Conservation (phyloP, 1,284 basidiomycete species). For the Tranzscheliella williamsii region DNA sequence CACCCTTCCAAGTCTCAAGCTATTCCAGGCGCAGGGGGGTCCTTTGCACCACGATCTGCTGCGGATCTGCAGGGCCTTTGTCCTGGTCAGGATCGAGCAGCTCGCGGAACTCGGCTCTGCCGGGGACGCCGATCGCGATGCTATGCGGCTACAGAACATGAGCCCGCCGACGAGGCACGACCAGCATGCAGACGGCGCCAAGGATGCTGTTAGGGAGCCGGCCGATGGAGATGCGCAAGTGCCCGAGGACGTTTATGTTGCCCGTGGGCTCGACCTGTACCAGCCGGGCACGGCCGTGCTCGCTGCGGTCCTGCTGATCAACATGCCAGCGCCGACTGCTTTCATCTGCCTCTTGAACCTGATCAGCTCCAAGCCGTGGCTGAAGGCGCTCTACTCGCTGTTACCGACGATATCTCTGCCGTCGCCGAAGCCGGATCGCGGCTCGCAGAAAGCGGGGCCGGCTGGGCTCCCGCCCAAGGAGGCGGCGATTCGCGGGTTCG, state of each 20-base stretch:
- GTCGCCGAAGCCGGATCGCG: not conserved
- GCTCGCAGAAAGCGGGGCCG: not conserved
- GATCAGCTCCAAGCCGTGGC: slow-evolving; percentile 46
- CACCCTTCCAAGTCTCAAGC: slow-evolving; percentile 83
- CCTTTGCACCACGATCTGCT: slow-evolving; percentile 84
- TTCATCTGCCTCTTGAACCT: slow-evolving; percentile 88
- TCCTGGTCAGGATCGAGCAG: slow-evolving; percentile 84
- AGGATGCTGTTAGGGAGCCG: not conserved
- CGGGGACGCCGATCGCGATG: slow-evolving; percentile 18
- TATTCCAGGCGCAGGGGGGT: slow-evolving; percentile 77
- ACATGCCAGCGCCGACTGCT: slow-evolving; percentile 73
- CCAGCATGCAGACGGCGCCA: slow-evolving; percentile 1
- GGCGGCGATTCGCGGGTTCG: slow-evolving; percentile 14
- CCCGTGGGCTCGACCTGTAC: slow-evolving; percentile 43
- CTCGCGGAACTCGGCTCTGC: slow-evolving; percentile 56
- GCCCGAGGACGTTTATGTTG: slow-evolving; percentile 8
- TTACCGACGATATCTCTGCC: slow-evolving; percentile 3
- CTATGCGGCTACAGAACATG: slow-evolving; percentile 5
- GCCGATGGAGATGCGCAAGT: not conserved
- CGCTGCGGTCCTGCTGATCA: slow-evolving; percentile 86
- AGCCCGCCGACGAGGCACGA: slow-evolving; percentile 3
- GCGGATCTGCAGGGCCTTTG: slow-evolving; percentile 87
- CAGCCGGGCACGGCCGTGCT: slow-evolving; percentile 63
- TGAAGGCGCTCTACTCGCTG: slow-evolving; percentile 50
- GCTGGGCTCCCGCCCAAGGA: slow-evolving; percentile 17